Evolutionary conservation across 306 rosid genomes (phyloP).

Genomic region (Crotalaria pallida): DNA sequence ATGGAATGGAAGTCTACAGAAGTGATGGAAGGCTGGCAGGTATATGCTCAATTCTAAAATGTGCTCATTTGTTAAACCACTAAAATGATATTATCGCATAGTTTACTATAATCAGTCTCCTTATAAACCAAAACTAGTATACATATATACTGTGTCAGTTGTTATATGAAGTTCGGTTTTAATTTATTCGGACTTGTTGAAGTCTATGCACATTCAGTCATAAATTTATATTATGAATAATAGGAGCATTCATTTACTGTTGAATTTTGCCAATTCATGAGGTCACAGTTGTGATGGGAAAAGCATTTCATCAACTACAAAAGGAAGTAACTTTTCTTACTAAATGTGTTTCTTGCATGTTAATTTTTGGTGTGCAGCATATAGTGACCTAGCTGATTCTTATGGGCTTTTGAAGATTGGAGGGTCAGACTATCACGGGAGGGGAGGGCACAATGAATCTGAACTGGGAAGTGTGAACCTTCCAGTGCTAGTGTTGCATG

Average conservation of each 20-base stretch:
- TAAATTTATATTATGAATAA: not conserved
- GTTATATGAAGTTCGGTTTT: not conserved
- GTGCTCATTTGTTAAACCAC: not conserved
- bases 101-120: not conserved
- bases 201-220: not conserved
- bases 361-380: constrained; percentile 46
- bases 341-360: not conserved
- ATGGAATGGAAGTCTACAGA: constrained; percentile 88
- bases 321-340: not conserved
- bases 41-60: constrained; percentile 13
- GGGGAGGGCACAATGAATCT: constrained; percentile 77
- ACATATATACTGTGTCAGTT: not conserved
- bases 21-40: constrained; percentile 91
- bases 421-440: constrained; percentile 91
- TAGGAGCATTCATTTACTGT: not conserved
- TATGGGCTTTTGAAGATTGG: constrained; percentile 82
- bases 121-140: constrained; percentile 8
- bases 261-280: not conserved
- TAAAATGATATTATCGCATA: constrained; percentile 3
- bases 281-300: not conserved
- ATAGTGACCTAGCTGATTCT: constrained; percentile 76
- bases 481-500: constrained; percentile 60
- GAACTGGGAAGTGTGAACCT: constrained; percentile 92
- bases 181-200: not conserved
- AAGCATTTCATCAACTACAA: not conserved